Base-by-base conservation (phyloP, 2,329 filamentous ascomycete genomes). In the Pyrenophora tritici-repentis region DNA sequence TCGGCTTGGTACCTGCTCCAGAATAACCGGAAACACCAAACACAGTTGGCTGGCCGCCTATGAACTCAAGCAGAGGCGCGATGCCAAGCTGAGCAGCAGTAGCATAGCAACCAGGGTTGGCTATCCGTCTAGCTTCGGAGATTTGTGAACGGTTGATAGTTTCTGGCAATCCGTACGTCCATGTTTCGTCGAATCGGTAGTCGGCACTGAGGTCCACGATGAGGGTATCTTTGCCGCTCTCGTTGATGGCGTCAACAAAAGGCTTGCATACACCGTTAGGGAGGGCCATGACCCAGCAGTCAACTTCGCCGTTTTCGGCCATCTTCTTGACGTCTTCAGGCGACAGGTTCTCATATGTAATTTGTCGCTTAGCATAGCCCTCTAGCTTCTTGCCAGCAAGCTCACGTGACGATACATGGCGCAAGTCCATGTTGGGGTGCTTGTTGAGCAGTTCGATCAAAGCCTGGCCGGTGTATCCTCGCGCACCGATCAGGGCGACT, bases 251-350 rank as follows among this genome's bases (percentile, higher is more conserved):
- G 58, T 97, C 90, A 8, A 97, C 88, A 63, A 88, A 99, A 0
- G 94, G 92, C 77, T 91, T 89, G 84, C 91, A 97, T 42, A 96
- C 91, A 55, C 90, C 90, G 69, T 97, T 99, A 37, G 93, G 94
- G 24, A 97, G 85, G 31, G 94, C 94, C 90, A 97, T 94, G 37
- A 97, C 90, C 92, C 92, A 97, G 77, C 90, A 94, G 78, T 97
- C 93, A 42, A 97, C 86, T 66, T 92, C 85, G 43, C 89, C 89
- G 26, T 87, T 85, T 71, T 89, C 86, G 56, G 94, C 90, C 84
- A 97, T 90, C 50, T 86, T 83, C 57, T 86, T 85, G 10, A 96
- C 87, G 62, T 97, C 93, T 60, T 97, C 93, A 6, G 91, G 84
- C 48, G 84, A 86, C 37, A 97, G 80, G 73, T 91, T 96, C 75